phyloP scores from a whole-genome alignment of 306 rosid genomes.

The Begonia fuchsioides region DNA sequence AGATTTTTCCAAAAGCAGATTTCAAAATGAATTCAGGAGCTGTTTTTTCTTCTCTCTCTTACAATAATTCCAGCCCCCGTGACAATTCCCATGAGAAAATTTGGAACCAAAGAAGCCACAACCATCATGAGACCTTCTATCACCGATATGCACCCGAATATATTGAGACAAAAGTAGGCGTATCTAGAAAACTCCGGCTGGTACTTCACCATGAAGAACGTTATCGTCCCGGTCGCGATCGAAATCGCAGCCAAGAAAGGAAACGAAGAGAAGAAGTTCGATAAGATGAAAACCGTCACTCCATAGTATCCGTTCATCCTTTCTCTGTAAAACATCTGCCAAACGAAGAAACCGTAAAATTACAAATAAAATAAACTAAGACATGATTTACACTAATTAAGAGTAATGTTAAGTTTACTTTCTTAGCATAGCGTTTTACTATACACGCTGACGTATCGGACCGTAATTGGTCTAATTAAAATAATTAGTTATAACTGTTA shows the following conservation, averaged over 20 bases:
- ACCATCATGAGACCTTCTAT: constrained; percentile 99
- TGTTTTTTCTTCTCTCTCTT: constrained; percentile 21
- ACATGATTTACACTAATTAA: no score
- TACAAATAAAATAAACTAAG: not conserved
- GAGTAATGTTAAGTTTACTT: not conserved
- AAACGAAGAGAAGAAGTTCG: constrained; percentile 81
- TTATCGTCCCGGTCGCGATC: constrained; percentile 46
- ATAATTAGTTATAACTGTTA: no score
- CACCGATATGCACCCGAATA: constrained; percentile 58
- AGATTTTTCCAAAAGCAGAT: no score
- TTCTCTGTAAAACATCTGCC: constrained; percentile 75
- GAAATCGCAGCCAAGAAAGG: constrained; percentile 79
- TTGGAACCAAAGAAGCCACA: constrained; percentile 90
- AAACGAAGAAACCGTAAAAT: not conserved
- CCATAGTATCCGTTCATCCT: constrained; percentile 87
- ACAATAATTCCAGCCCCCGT: constrained; percentile 96
- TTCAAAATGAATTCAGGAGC: no score
- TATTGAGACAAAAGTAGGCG: constrained; percentile 52
- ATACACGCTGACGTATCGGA: no score
- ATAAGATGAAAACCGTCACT: constrained; percentile 60
- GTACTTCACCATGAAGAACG: constrained; percentile 71
- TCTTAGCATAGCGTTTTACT: not conserved
- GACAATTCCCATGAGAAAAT: constrained; percentile 91
- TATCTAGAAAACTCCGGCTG: constrained; percentile 48
- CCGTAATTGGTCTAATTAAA: no score